Percentiles rank a stretch among this genome's conserved stretches.
phyloP scores from a whole-genome alignment of 306 rosid genomes.

The Ammopiptanthus mongolicus region DNA sequence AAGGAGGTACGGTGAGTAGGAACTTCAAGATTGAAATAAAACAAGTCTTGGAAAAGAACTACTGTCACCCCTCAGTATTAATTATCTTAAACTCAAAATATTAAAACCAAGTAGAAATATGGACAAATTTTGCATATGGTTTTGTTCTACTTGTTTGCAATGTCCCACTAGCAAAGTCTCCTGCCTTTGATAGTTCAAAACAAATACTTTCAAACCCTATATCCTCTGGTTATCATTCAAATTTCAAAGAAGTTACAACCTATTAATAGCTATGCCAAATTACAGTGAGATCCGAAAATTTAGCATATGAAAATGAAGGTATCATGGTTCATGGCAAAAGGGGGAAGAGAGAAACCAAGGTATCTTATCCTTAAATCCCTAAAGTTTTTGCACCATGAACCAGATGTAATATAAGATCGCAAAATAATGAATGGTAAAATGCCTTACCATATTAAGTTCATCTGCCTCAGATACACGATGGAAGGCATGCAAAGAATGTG shows the following conservation, averaged over 20 bases:
- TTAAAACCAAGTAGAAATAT: background rate
- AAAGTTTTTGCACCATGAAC: background rate
- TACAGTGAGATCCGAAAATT: background rate
- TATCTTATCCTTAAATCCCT: background rate
- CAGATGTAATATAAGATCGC: background rate
- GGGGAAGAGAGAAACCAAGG: background rate
- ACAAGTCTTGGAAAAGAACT: background rate
- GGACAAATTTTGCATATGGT: background rate
- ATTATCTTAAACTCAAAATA: background rate
- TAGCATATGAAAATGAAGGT: background rate
- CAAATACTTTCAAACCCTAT: too few relatives aligned
- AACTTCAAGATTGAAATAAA: background rate
- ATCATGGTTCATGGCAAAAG: background rate
- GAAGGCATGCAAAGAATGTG: slow-evolving; percentile 89
- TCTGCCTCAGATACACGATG: slow-evolving; percentile 70
- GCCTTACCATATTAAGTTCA: slow-evolving; percentile 56
- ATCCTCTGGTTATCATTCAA: background rate
- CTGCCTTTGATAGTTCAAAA: background rate
- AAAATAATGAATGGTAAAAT: background rate
- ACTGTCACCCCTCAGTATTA: background rate
- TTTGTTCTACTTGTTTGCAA: background rate
- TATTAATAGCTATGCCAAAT: background rate
- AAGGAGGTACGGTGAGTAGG: background rate
- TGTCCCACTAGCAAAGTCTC: background rate
- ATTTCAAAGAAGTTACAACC: background rate